Percentiles rank a stretch among this genome's conserved stretches.
phyloP scores from a whole-genome alignment of 805 yeast genomes.

The Wickerhamomyces alni region DNA sequence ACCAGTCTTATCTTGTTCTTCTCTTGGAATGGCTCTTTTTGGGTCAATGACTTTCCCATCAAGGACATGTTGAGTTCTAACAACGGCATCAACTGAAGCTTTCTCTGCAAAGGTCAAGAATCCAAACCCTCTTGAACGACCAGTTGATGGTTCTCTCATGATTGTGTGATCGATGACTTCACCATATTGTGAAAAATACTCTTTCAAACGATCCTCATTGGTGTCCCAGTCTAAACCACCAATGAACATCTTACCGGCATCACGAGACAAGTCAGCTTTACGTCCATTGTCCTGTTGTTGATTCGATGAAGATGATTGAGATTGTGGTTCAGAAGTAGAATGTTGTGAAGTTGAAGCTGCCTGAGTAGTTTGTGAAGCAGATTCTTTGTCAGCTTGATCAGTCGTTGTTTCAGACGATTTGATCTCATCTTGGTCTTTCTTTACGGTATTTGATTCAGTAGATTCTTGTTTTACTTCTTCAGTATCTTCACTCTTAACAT shows the following conservation, averaged over 20 bases:
- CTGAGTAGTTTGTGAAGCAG: conserved; percentile 1
- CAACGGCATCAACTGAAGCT: conserved; percentile 79
- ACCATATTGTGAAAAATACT: conserved; percentile 84
- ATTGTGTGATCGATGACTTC: conserved; percentile 83
- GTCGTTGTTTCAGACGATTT: neutral
- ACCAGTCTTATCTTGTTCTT: conserved; percentile 95
- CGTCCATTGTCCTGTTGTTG: conserved; percentile 5
- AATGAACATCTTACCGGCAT: conserved; percentile 86
- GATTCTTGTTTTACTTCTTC: conserved; percentile 3
- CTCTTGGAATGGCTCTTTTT: conserved; percentile 94
- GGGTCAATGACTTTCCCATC: conserved; percentile 98
- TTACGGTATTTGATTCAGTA: conserved; percentile 1
- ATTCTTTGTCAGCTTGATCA: neutral
- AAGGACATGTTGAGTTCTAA: conserved; percentile 77
- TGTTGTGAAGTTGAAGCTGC: neutral
- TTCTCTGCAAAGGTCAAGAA: conserved; percentile 82
- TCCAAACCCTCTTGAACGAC: conserved; percentile 93
- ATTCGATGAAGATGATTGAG: neutral
- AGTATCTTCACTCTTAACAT: conserved; percentile 8
- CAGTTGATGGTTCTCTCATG: conserved; percentile 85
- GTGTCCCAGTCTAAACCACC: conserved; percentile 99
- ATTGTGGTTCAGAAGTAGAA: neutral
- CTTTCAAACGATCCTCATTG: conserved; percentile 76
- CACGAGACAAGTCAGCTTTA: conserved; percentile 53
- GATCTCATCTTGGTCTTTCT: neutral